A percentile compares a stretch with the other conserved stretches of the same genome.
Conservation (phyloP, 306 rosid genomes). For the Pterocarpus macrocarpus region DNA sequence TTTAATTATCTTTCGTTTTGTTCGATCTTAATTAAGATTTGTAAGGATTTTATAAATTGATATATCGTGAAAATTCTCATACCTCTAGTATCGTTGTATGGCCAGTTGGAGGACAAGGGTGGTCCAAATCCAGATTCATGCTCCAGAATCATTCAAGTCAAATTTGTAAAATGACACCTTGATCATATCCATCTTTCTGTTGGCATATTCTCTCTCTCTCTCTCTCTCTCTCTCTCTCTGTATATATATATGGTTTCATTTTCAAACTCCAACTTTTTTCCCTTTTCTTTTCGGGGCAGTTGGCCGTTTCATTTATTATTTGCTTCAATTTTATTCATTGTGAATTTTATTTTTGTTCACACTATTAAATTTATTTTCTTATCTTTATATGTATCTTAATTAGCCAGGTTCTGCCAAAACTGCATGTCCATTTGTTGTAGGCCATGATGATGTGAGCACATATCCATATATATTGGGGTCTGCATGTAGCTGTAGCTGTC, state of each 20-base stretch:
- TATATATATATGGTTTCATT: conserved; percentile 4
- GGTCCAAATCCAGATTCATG: conserved; percentile 25
- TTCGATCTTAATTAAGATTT: neutral
- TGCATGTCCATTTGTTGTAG: conserved; percentile 47
- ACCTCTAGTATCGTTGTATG: neutral
- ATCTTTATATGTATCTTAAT: neutral
- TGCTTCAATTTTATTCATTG: neutral
- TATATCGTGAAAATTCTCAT: neutral
- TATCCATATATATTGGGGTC: conserved; percentile 46
- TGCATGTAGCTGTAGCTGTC: conserved; percentile 56
- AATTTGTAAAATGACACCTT: conserved; percentile 10
- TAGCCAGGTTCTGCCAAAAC: conserved; percentile 41
- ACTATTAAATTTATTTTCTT: conserved; percentile 2
- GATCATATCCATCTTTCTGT: conserved; percentile 34
- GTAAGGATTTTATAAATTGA: neutral
- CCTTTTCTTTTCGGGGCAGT: conserved; percentile 42
- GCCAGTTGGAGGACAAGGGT: neutral
- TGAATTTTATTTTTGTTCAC: neutral
- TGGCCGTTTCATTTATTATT: conserved; percentile 50
- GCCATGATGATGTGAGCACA: conserved; percentile 52
- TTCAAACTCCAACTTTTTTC: conserved; percentile 37
- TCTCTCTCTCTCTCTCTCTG: too few species aligned
- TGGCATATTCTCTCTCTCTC: conserved; percentile 5
- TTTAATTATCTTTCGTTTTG: neutral
- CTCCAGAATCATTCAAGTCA: conserved; percentile 3